Evolutionary conservation across 768 basidiomycete species (phyloP).

Genomic region (Boletus fagicola): DNA sequence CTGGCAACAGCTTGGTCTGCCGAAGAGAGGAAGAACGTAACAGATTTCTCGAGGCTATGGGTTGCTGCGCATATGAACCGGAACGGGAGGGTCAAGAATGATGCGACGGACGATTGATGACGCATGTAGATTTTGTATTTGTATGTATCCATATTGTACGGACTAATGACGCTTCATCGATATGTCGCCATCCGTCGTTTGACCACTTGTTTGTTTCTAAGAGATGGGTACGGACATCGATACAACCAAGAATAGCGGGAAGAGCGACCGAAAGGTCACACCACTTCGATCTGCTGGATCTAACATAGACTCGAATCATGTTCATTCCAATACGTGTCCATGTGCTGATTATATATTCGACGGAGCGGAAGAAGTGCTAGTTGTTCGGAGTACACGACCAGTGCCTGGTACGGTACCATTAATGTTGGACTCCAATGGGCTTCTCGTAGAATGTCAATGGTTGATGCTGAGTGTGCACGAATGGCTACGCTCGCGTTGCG

Average conservation of each 20-base stretch:
- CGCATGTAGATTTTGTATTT: constrained; percentile 3
- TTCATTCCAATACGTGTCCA: background rate
- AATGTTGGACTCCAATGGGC: background rate
- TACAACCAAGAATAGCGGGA: background rate
- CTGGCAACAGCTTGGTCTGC: constrained; percentile 38
- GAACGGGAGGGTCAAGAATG: constrained; percentile 9
- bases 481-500: background rate
- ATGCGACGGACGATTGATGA: background rate
- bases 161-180: background rate
- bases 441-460: background rate
- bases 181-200: background rate
- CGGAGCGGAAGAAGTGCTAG: background rate
- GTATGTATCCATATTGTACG: constrained; percentile 14
- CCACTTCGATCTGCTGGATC: background rate
- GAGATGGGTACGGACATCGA: background rate
- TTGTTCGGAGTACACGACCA: background rate
- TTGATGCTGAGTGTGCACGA: background rate
- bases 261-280: background rate
- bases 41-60: constrained; percentile 43
- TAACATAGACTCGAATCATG: background rate
- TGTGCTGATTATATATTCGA: background rate
- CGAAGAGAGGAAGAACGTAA: constrained; percentile 42
- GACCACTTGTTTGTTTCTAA: background rate
- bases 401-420: no score
- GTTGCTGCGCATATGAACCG: constrained; percentile 49